phyloP scores from a whole-genome alignment of 2,329 filamentous ascomycete species.

The Nemania diffusa region DNA sequence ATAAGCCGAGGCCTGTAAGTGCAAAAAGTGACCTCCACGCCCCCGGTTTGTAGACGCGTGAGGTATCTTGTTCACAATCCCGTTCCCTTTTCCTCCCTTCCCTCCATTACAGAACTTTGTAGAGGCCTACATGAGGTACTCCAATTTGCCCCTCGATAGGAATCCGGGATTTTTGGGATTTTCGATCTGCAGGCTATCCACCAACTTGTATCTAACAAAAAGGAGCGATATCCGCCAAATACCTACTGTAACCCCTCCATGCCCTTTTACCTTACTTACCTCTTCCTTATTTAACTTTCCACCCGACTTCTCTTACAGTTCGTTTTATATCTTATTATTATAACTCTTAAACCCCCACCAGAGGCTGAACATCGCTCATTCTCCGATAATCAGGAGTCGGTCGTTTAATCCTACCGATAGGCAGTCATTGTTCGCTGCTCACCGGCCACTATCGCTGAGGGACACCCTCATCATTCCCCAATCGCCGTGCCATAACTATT shows the following conservation, averaged over 20 bases:
- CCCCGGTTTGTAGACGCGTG: conserved; percentile 23
- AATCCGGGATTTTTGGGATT: conserved; percentile 16
- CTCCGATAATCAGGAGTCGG: not conserved
- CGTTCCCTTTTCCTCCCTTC: conserved; percentile 7
- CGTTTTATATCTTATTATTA: not conserved
- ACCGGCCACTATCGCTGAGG: not conserved
- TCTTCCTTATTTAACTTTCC: conserved; percentile 13
- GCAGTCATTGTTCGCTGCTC: not conserved
- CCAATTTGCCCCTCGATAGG: conserved; percentile 33
- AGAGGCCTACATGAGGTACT: conserved; percentile 29
- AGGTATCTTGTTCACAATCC: conserved; percentile 13
- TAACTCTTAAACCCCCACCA: not conserved
- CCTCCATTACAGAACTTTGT: conserved; percentile 30
- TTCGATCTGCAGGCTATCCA: conserved; percentile 19
- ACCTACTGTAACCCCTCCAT: conserved; percentile 13
- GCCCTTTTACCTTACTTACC: not conserved
- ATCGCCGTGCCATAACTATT: conserved; percentile 1
- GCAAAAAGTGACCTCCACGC: conserved; percentile 26
- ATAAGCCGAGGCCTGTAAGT: conserved; percentile 30
- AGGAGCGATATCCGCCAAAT: conserved; percentile 27
- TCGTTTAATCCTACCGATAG: not conserved
- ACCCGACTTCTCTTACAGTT: not conserved
- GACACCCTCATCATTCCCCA: not conserved
- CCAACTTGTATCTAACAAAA: conserved; percentile 26
- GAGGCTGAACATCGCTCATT: not conserved